Conservation (phyloP, 2,329 filamentous ascomycete genomes). For the Colletotrichum chrysophilum region DNA sequence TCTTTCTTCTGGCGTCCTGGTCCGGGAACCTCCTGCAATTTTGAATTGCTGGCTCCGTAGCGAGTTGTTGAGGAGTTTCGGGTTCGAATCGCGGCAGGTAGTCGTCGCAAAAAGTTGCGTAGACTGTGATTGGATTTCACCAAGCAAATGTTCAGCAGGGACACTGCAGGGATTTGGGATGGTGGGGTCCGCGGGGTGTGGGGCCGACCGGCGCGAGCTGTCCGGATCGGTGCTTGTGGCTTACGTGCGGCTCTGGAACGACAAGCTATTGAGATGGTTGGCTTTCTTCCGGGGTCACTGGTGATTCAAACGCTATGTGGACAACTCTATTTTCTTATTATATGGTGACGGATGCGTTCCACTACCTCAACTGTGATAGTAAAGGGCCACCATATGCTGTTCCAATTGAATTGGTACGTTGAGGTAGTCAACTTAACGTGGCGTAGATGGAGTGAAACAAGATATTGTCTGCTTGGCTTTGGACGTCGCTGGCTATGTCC, state of each 20-base stretch:
- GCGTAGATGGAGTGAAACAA: neutral
- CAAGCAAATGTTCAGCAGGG: neutral
- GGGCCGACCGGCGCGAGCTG: conserved; percentile 14
- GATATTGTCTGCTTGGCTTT: neutral
- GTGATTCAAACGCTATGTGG: neutral
- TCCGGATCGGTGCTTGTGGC: conserved; percentile 13
- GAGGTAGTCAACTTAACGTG: neutral
- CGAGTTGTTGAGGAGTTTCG: neutral
- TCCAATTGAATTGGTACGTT: neutral
- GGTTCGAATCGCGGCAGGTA: neutral
- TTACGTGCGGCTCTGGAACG: neutral
- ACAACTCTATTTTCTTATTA: neutral
- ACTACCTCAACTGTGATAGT: neutral
- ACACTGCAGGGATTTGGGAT: conserved; percentile 9
- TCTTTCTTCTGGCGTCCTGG: no score
- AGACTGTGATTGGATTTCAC: neutral
- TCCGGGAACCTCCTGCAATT: neutral
- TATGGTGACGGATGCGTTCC: neutral
- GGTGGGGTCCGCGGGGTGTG: conserved; percentile 22
- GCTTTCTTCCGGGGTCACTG: neutral
- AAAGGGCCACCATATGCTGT: neutral
- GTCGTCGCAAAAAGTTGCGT: conserved; percentile 16
- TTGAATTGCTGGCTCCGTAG: neutral
- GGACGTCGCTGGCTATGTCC: neutral
- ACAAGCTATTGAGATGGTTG: neutral